Percentiles rank a stretch among this genome's conserved stretches.
These are phyloP conservation scores for Rutstroemia sydowiana DNA, from an alignment of 2,329 filamentous ascomycete species.

Conservation along the genomic window DNA sequence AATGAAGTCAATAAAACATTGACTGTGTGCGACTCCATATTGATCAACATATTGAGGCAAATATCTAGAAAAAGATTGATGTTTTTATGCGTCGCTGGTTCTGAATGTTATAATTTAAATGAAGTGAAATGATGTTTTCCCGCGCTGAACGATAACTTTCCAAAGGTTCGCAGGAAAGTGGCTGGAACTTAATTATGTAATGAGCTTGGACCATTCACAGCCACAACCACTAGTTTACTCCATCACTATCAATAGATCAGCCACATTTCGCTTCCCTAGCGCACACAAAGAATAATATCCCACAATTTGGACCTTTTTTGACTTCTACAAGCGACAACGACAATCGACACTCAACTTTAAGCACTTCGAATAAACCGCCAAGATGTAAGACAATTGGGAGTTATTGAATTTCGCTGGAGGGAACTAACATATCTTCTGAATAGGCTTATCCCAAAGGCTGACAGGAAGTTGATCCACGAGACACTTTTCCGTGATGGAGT, in stretches of 20 bases:
- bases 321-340: slow-evolving; percentile 14
- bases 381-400: slow-evolving; percentile 34
- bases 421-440: slow-evolving; percentile 37
- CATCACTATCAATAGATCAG: neutral
- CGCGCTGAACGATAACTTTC: no score
- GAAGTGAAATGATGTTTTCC: no score
- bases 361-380: slow-evolving; percentile 31
- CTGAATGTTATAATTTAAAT: no score
- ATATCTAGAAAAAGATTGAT: neutral
- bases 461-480: slow-evolving; percentile 99
- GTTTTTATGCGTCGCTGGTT: neutral
- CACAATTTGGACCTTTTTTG: neutral
- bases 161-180: no score
- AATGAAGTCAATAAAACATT: slow-evolving; percentile 85
- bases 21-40: slow-evolving; percentile 52
- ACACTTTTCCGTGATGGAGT: slow-evolving; percentile 94
- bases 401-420: neutral
- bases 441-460: slow-evolving; percentile 98
- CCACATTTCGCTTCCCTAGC: slow-evolving; percentile 14
- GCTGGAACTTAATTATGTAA: no score
- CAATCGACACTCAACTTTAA: slow-evolving; percentile 8
- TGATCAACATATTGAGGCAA: neutral
- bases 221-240: no score
- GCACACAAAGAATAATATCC: slow-evolving; percentile 12
- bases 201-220: no score